Conservation (phyloP, 1,284 basidiomycete species). For the Heterobasidion parviporum region DNA sequence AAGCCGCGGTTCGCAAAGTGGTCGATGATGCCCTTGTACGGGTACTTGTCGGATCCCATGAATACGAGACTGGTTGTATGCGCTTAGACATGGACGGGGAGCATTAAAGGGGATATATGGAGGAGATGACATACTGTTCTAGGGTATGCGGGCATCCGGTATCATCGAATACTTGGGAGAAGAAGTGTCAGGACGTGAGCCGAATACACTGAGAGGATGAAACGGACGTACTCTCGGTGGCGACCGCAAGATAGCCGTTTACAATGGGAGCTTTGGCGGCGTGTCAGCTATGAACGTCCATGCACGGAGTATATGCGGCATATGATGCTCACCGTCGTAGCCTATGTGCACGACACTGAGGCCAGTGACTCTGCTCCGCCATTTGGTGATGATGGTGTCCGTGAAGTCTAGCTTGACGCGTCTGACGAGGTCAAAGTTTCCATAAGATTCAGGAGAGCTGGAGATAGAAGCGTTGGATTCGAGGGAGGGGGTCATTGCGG, state of each 20-base stretch:
- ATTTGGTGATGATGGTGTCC: constrained; percentile 75
- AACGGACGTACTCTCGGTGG: constrained; percentile 74
- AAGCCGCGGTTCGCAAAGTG: constrained; percentile 96
- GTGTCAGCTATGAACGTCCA: constrained; percentile 6
- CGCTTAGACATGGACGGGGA: background rate
- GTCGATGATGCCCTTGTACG: constrained; percentile 96
- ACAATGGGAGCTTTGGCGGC: constrained; percentile 66
- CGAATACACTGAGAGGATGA: background rate
- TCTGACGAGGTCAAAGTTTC: constrained; percentile 77
- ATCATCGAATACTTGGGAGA: constrained; percentile 74
- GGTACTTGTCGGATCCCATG: constrained; percentile 91
- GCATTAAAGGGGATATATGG: background rate
- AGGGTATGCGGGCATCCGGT: constrained; percentile 91
- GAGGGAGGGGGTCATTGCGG: constrained; percentile 8
- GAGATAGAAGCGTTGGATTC: background rate
- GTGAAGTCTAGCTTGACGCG: constrained; percentile 66
- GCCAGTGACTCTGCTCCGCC: constrained; percentile 75
- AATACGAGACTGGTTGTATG: constrained; percentile 66
- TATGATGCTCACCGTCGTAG: constrained; percentile 57
- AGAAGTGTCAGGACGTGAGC: background rate
- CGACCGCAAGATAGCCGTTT: constrained; percentile 89
- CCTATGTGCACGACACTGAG: constrained; percentile 75
- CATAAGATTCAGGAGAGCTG: constrained; percentile 30
- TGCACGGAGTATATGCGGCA: background rate
- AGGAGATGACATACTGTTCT: constrained; percentile 61